A percentile compares a stretch with the other conserved stretches of the same genome.
Evolutionary conservation across 495 filamentous ascomycete genomes (phyloP).

Genomic region (Hypoxylon intermedium): DNA sequence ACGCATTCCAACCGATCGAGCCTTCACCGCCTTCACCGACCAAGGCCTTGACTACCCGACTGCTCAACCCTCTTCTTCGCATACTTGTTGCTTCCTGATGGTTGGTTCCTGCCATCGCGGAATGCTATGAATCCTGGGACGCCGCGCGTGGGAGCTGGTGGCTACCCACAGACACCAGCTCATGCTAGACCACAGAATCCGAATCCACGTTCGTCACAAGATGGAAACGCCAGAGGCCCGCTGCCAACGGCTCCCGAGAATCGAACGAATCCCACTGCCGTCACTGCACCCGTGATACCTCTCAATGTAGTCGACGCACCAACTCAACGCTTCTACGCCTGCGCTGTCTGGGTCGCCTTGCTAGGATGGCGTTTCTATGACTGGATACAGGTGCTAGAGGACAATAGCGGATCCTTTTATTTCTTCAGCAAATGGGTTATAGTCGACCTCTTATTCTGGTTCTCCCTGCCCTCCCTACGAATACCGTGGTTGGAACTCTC

Average conservation of each 20-base stretch:
- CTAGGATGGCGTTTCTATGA: slow-evolving; percentile 85
- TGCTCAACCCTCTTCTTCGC: background rate
- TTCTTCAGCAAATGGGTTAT: slow-evolving; percentile 91
- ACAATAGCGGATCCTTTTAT: slow-evolving; percentile 80
- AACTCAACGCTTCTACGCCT: slow-evolving; percentile 83
- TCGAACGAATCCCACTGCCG: slow-evolving; percentile 32
- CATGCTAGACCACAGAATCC: slow-evolving; percentile 32
- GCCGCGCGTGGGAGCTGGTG: slow-evolving; percentile 48
- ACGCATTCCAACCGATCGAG: too few relatives aligned
- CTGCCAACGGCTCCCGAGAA: slow-evolving; percentile 51
- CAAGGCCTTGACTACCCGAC: background rate
- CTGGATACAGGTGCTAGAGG: slow-evolving; percentile 73
- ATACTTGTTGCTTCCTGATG: slow-evolving; percentile 13
- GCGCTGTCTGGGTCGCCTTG: slow-evolving; percentile 74
- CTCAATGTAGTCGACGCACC: slow-evolving; percentile 80
- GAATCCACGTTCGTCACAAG: slow-evolving; percentile 26
- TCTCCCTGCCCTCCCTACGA: slow-evolving; percentile 78
- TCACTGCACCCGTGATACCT: slow-evolving; percentile 72
- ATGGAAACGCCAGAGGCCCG: slow-evolving; percentile 13
- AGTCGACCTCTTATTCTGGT: slow-evolving; percentile 83
- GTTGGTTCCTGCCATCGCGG: slow-evolving; percentile 42
- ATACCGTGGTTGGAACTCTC: slow-evolving; percentile 97
- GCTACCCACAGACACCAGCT: slow-evolving; percentile 51
- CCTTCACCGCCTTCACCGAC: background rate
- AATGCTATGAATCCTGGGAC: slow-evolving; percentile 56